These are phyloP conservation scores for Thermomucor indicae-seudaticae DNA, from an alignment of 371 early-diverging fungal genomes.

Conservation along the genomic window DNA sequence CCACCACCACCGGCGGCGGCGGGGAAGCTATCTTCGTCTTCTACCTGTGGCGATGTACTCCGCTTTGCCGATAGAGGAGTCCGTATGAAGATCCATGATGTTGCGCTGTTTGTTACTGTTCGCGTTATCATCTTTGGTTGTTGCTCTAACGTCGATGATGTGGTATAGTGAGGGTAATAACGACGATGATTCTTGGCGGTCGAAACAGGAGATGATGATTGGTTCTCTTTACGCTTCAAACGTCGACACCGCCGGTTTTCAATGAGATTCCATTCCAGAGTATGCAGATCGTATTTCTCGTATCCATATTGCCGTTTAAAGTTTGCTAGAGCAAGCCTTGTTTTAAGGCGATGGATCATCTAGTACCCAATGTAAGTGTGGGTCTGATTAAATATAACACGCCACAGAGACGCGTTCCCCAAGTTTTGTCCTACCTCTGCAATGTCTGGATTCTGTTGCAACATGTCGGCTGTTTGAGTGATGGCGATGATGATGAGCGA, in stretches of 20 bases:
- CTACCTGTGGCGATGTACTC: slow-evolving; percentile 36
- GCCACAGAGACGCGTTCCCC: neutral
- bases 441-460: slow-evolving; percentile 4
- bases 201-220: neutral
- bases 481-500: neutral
- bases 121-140: slow-evolving; percentile 1
- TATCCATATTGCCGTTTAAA: slow-evolving; percentile 33
- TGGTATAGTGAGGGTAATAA: slow-evolving; percentile 14
- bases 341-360: slow-evolving; percentile 28
- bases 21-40: no score
- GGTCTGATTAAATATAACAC: neutral
- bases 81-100: neutral
- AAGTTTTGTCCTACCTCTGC: slow-evolving; percentile 1
- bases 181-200: slow-evolving; percentile 22
- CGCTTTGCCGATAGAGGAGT: slow-evolving; percentile 33
- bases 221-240: slow-evolving; percentile 1
- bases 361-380: neutral
- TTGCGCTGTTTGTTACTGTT: neutral
- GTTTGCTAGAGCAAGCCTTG: slow-evolving; percentile 27
- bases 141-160: neutral
- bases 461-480: neutral
- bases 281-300: slow-evolving; percentile 24
- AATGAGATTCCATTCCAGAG: slow-evolving; percentile 23
- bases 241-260: neutral
- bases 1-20: no score